Base-by-base conservation (phyloP, 2,329 filamentous ascomycete genomes). In the Stenocarpella maydis region DNA sequence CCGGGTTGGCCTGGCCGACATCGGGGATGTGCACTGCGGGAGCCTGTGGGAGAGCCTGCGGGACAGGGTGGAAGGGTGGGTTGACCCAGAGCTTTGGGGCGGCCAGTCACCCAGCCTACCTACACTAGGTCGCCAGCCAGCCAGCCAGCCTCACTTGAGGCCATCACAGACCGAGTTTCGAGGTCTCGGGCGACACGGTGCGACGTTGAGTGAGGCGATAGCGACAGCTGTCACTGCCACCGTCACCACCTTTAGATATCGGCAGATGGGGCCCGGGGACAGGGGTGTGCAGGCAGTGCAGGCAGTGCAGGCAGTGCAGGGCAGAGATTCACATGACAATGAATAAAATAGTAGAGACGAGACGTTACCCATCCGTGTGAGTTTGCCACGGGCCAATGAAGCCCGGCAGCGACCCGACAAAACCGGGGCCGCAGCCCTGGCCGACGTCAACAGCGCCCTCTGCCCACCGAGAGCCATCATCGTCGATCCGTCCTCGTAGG, bases 351-450 rank as follows among this genome's bases (percentile, higher is more conserved):
- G n/a, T n/a, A 45, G 58, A 21, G 43, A 37, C 8, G 28, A 37
- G 34, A 61, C 39, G 12, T 61, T 47, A 61, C 58, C 58, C 58
- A 47, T 61, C 55, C 34, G 58, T 61, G 17, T 61, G 47, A 47
- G 41, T 34, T 61, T 61, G 39, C 24, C 58, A 26, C n/a, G 58
- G 26, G 58, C 58, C 58, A 61, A 61, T 61, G 58, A 61, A 34
- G 41, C 58, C n/a, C 58, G 8, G 19, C 41, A 61, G 41, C 12
- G 58, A 31, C 26, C 47, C 41, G 58, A 61, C 7, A 61, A 61
- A 47, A 61, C 58, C 58, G 58, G 58, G 58, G 21, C 41, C 41
- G 39, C 7, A 0, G 41, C 41, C 39, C n/a, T 61, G 39, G 55
- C 55, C 55, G 55, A 61, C 26, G 12, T 47, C 26, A 31, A 61